A percentile compares a stretch with the other conserved stretches of the same genome.
These are phyloP conservation scores for Penicillium longicatenatum DNA, from an alignment of 495 filamentous ascomycete species.

Conservation along the genomic window DNA sequence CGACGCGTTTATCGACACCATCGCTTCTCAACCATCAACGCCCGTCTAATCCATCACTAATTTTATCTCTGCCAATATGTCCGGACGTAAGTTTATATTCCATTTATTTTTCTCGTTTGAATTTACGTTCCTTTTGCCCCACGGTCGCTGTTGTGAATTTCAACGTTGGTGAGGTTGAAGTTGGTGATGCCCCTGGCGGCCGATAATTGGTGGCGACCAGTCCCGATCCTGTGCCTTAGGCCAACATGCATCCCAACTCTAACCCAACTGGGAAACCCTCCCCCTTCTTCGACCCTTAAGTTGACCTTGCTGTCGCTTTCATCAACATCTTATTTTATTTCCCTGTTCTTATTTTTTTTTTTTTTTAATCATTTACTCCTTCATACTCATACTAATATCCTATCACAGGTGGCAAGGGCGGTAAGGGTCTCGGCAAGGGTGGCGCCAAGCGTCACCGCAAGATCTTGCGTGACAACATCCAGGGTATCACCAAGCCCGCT, in stretches of 20 bases:
- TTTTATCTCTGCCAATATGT: conserved; percentile 64
- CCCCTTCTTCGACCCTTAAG: neutral
- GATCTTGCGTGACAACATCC: conserved; percentile 99
- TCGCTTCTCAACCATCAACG: conserved; percentile 27
- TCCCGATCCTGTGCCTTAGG: conserved; percentile 13
- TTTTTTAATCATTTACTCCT: neutral
- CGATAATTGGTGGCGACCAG: conserved; percentile 14
- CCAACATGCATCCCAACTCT: conserved; percentile 9
- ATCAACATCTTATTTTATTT: neutral
- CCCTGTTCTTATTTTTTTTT: neutral
- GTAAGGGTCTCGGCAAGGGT: conserved; percentile 83
- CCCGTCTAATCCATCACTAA: conserved; percentile 19
- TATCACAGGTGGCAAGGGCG: conserved; percentile 81
- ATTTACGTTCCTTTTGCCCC: conserved; percentile 23
- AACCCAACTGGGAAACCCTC: conserved; percentile 9
- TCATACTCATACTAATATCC: conserved; percentile 21
- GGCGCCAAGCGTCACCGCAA: conserved; percentile 99
- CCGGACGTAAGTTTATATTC: conserved; percentile 81
- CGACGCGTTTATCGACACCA: conserved; percentile 31
- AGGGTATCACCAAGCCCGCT: conserved; percentile 75
- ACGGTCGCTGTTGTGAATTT: conserved; percentile 9
- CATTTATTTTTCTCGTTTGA: conserved; percentile 18
- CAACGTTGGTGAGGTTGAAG: conserved; percentile 5
- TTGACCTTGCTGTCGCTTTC: conserved; percentile 7
- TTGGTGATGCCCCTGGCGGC: conserved; percentile 24